Evolutionary conservation across 2,329 filamentous ascomycete genomes (phyloP), one percentile per base, ranked within the genome.

Genomic region (Lasiodiplodia gonubiensis): DNA sequence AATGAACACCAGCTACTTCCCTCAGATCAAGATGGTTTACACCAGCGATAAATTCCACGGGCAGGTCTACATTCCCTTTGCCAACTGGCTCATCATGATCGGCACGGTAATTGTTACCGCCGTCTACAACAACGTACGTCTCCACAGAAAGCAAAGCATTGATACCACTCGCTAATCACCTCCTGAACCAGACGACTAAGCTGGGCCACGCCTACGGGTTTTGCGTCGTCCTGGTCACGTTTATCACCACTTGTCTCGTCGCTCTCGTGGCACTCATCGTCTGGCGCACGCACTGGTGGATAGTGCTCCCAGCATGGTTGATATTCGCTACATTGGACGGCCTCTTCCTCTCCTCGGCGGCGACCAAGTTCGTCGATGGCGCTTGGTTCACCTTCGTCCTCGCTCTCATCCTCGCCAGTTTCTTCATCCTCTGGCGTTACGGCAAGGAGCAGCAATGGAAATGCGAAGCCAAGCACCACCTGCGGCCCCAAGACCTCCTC

Each of bases 391-490:
- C 91, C 0, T 79, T 93, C 1, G 82, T 87, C 0, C 82, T 94
- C 4, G 84, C 90, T 0, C 80, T 82, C 3, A 79, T 91, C 11
- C 84, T 93, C 2, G 85, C 89, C 0, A 80, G 78, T 53, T 78
- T 92, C 54, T 91, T 93, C 73, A 82, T 92, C 2, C 83, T 93
- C 10, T 94, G 91, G 91, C 86, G 91, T 37, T 94, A 88, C 72
- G 91, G 91, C n/a, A 93, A 94, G 75, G 90, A 93, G 74, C 85
- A 87, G 69, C 91, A 94, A 74, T 93, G 91, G 91, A 80, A 79
- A 7, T 88, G 90, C 2, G 91, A 93, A 78, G 83, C 84, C 1
- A 82, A 84, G 67, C 89, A 92, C 71, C 83, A 84, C 5, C 81
- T 88, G 66, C 72, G 5, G 76, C 74, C 65, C 81, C 83, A 51